A percentile compares a stretch with the other conserved stretches of the same genome.
phyloP scores from a whole-genome alignment of 805 yeast genomes.

The Maudiozyma turicensis region DNA sequence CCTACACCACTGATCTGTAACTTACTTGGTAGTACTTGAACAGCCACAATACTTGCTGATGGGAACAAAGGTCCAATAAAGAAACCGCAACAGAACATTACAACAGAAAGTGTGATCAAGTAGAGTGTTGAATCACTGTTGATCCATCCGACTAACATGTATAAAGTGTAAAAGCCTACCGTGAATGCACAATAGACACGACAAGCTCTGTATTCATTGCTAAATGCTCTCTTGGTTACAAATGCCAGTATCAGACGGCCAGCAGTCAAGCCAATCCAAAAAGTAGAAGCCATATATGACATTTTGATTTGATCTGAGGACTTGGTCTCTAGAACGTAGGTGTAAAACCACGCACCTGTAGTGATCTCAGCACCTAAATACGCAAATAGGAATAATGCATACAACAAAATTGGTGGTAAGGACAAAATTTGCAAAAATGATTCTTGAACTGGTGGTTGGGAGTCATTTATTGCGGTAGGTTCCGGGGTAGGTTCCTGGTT shows the following conservation, averaged over 20 bases:
- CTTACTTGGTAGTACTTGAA: constrained; percentile 50
- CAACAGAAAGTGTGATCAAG: constrained; percentile 12
- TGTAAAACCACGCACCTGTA: constrained; percentile 62
- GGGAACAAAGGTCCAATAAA: constrained; percentile 68
- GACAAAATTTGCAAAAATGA: constrained; percentile 12
- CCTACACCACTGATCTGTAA: constrained; percentile 63
- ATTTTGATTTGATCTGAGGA: constrained; percentile 37
- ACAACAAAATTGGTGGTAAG: constrained; percentile 35
- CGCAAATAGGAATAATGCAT: constrained; percentile 46
- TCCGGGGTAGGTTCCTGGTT: constrained; percentile 9
- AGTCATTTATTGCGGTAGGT: not conserved
- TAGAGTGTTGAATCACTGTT: constrained; percentile 11
- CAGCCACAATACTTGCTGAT: constrained; percentile 55
- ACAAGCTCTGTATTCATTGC: constrained; percentile 35
- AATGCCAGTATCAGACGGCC: constrained; percentile 55
- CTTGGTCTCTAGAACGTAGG: constrained; percentile 49
- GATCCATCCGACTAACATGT: constrained; percentile 17
- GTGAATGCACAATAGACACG: constrained; percentile 28
- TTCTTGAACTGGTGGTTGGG: not conserved
- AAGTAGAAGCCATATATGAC: constrained; percentile 60
- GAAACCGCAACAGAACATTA: constrained; percentile 42
- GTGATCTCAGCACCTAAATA: constrained; percentile 66
- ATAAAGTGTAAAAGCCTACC: constrained; percentile 28
- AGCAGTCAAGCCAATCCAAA: constrained; percentile 60
- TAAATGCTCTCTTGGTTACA: constrained; percentile 39